Conservation (phyloP, 1,139 yeast genomes). For the Saccharomyces pastorianus region DNA sequence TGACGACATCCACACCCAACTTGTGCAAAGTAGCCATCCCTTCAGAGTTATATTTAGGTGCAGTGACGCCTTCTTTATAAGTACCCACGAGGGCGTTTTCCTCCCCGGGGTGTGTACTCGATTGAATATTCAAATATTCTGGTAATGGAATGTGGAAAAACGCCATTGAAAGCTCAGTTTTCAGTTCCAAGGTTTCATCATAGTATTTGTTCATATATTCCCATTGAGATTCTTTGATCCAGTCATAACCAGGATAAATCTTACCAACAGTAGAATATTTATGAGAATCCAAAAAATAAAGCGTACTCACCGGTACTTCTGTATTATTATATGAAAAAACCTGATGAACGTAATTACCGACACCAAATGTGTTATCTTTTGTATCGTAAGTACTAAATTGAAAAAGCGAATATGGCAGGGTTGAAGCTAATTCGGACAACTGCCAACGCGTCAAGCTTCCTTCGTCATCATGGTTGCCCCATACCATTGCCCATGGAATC, state of each 20-base stretch:
- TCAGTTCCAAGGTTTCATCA: conserved; percentile 19
- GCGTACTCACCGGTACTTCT: conserved; percentile 40
- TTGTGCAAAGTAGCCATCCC: conserved; percentile 50
- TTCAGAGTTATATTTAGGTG: conserved; percentile 63
- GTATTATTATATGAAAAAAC: conserved; percentile 33
- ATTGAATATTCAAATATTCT: conserved; percentile 50
- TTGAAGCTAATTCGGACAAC: conserved; percentile 47
- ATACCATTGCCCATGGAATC: conserved; percentile 73
- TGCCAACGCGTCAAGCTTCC: conserved; percentile 54
- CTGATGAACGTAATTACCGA: conserved; percentile 64
- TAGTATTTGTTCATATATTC: conserved; percentile 46
- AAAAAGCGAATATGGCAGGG: conserved; percentile 62
- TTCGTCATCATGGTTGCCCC: conserved; percentile 71
- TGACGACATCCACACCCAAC: conserved; percentile 60
- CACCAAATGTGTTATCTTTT: conserved; percentile 46
- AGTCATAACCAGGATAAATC: conserved; percentile 72
- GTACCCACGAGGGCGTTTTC: conserved; percentile 48
- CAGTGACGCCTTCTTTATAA: conserved; percentile 64
- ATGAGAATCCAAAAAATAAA: conserved; percentile 81
- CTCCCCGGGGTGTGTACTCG: conserved; percentile 19
- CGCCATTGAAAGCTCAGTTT: conserved; percentile 57
- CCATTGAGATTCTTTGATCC: conserved; percentile 69
- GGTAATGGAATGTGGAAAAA: conserved; percentile 91
- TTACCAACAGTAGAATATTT: conserved; percentile 58
- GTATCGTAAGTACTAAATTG: conserved; percentile 50